Evolutionary conservation across 768 basidiomycete species (phyloP), one percentile per base, ranked within the genome.

Genomic region (Hericium alpestre): DNA sequence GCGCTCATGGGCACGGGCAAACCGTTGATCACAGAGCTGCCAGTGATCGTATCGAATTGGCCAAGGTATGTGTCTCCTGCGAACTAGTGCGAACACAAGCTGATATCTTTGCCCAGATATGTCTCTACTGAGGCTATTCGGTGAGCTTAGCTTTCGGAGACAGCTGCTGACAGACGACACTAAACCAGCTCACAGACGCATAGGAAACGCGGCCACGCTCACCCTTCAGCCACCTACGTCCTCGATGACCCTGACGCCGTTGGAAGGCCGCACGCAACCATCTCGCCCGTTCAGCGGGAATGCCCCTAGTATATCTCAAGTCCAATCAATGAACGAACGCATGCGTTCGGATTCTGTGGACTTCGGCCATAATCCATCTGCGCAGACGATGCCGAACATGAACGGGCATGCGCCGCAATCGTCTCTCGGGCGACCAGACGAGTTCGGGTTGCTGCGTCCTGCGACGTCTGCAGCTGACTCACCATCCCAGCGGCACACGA

Each of bases 1-100:
- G 91, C 90, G 1, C 76, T 88, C 51, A 79, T 90, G 72, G 88
- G 84, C 40, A 79, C 79, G 4, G 82, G 82, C 5, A 72, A 79
- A 51, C 79, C 81, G 38, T 64, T 91, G 13, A 72, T 77, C 18
- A 79, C 90, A 75, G 87, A 90, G 27, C 71, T 93, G 25, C 90
- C 90, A 16, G 78, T 92, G 16, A 83, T 89, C 48, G 75, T 93
- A 38, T 90, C 90, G 4, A 91, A 91, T 63, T 92, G 90, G 90
- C 87, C 86, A 63, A 80, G 85, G 89, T 87, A 59, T 48, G 83
- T 71, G 38, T 23, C 37, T 11, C 7, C 13, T 38, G 51, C 18
- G 51, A 2, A 32, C 16, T 51, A 46, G 7, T 12, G 9, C 6
- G 50, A 15, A 7, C 48, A 38, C 27, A 48, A 37, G n/a, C 51